Base-by-base conservation (phyloP, 305 asterid species). In the Salvia sclarea region DNA sequence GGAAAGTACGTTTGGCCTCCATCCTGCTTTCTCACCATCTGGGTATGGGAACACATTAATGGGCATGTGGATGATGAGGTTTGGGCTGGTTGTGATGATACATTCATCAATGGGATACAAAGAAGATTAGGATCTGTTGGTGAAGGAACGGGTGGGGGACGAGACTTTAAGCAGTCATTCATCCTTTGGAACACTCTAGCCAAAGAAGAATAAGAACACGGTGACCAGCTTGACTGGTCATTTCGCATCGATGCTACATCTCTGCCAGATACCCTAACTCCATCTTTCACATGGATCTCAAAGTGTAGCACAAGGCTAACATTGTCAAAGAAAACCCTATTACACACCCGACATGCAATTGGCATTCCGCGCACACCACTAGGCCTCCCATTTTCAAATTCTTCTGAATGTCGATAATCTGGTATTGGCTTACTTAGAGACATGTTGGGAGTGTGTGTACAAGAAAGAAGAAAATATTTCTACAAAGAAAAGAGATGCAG, bases 281-380 rank as follows among this genome's bases (percentile, higher is more conserved):
- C 75, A 0, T 43, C 69, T 13, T 28, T 5, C 5, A 66, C 28
- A 61, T 81, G 83, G 64, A 75, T 11, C 76, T 57, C 83, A 64
- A 78, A 81, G 66, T 81, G 86, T 8, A 75, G 14, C 41, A 73
- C 63, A 9, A 81, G 78, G 69, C 74, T 73, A 16, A 73, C 50
- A 25, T 81, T 75, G 64, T 81, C 74, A 28, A 16, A 70, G 53
- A 81, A 81, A 2, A 78, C 79, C 66, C 22, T 45, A 31, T 60
- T 68, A 70, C 83, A 81, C 59, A 70, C 81, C 30, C 82, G 56
- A 5, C 83, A 81, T 30, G 81, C 76, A 35, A 78, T 49, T 53
- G 76, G 74, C 1, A 16, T 22, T 14, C 59, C 24, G 60, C 28
- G 37, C 25, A 72, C 21, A n/a, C 75, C 37, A 10, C 8, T 10